Evolutionary conservation across 2,329 filamentous ascomycete species (phyloP).

Genomic region (Penicillium palitans): DNA sequence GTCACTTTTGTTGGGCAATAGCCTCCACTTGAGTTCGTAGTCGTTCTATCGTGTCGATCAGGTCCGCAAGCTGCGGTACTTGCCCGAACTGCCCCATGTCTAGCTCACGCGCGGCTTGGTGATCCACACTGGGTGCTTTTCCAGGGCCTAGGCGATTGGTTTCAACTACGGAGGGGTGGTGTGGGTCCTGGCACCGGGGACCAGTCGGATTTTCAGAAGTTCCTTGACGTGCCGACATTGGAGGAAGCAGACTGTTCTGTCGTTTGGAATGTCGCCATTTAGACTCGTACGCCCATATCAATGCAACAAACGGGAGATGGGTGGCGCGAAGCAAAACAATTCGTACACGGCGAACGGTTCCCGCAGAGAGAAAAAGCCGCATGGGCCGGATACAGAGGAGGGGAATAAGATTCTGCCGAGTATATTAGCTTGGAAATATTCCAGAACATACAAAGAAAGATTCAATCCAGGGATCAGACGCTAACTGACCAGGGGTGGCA

Average conservation of each 20-base stretch:
- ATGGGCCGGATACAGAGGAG: conserved; percentile 58
- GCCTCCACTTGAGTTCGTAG: conserved; percentile 39
- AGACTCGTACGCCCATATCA: conserved; percentile 58
- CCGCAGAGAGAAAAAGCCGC: conserved; percentile 57
- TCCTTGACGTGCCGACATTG: conserved; percentile 23
- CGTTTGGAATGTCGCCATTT: conserved; percentile 27
- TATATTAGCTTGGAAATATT: conserved; percentile 15
- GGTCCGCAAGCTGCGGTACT: conserved; percentile 29
- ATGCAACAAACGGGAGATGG: conserved; percentile 57
- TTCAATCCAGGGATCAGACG: conserved; percentile 3
- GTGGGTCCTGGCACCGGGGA: conserved; percentile 29
- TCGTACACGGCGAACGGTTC: conserved; percentile 54
- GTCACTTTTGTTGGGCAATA: conserved; percentile 25
- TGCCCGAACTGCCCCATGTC: conserved; percentile 22
- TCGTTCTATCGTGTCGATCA: conserved; percentile 39
- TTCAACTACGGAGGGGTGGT: conserved; percentile 26
- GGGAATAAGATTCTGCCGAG: conserved; percentile 58
- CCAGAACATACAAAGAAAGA: conserved; percentile 13
- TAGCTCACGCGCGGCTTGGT: conserved; percentile 28
- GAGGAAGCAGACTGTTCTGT: conserved; percentile 21
- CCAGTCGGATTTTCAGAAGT: conserved; percentile 22
- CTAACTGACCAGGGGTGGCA: conserved; percentile 47
- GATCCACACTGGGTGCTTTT: conserved; percentile 26
- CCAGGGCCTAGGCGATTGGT: conserved; percentile 21
- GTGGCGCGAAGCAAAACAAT: conserved; percentile 61